A percentile compares a stretch with the other conserved stretches of the same genome.
phyloP scores from a whole-genome alignment of 148 eudicot genomes.

The Nepenthes mirabilis region DNA sequence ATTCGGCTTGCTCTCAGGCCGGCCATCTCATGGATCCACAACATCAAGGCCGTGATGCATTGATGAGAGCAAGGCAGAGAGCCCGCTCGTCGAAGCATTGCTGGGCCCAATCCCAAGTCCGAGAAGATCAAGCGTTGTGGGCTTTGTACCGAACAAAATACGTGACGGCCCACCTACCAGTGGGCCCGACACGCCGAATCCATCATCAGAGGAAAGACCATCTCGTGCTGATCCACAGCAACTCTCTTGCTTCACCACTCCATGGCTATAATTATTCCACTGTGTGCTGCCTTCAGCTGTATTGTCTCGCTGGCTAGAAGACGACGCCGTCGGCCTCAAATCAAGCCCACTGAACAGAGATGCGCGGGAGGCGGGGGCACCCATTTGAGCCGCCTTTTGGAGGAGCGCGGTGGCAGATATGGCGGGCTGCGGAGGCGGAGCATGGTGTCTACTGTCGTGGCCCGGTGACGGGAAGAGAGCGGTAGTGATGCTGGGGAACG shows the following conservation, averaged over 20 bases:
- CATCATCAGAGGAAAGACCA: conserved; percentile 17
- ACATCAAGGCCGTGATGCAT: conserved; percentile 20
- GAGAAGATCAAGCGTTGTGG: conserved; percentile 58
- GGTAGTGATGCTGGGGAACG: conserved; percentile 3
- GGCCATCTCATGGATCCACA: conserved; percentile 39
- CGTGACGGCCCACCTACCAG: conserved; percentile 26
- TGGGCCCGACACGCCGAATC: conserved; percentile 8
- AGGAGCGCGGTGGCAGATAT: conserved; percentile 53
- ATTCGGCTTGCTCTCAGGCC: conserved; percentile 7
- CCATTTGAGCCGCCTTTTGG: conserved; percentile 34
- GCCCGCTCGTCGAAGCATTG: conserved; percentile 19
- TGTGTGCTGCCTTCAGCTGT: neutral
- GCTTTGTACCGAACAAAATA: conserved; percentile 22
- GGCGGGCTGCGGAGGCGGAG: conserved; percentile 24
- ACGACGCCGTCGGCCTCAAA: conserved; percentile 14
- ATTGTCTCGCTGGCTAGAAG: conserved; percentile 6
- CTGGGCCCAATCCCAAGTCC: conserved; percentile 42
- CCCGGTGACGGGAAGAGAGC: neutral
- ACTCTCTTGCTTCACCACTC: conserved; percentile 15
- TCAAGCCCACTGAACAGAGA: conserved; percentile 47
- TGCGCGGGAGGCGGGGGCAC: conserved; percentile 38
- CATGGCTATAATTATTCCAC: neutral
- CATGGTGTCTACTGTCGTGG: neutral
- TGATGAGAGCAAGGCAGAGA: conserved; percentile 32
- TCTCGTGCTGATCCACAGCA: conserved; percentile 9